Base-by-base conservation (phyloP, 345 rosid species). In the Eucalyptus grandis region DNA sequence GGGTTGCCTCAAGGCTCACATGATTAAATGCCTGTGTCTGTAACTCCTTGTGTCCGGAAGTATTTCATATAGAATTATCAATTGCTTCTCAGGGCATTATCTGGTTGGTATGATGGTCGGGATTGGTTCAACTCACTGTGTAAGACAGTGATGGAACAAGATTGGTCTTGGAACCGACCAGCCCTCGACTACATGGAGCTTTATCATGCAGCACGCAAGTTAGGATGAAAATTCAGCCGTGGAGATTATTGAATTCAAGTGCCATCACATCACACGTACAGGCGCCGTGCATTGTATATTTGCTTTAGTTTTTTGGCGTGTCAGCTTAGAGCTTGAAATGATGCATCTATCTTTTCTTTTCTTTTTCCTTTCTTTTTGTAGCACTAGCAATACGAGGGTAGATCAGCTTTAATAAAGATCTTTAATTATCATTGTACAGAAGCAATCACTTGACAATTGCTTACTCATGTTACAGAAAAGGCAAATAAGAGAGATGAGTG, bases 131-230 rank as follows among this genome's bases (percentile, higher is more conserved):
- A 95, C 89, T 92, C 94, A 3, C 87, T 96, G 67, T 93, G 98
- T 91, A 93, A 94, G 95, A 98, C 87, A 43, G 99, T 96, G 90
- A 98, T 97, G 99, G 96, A 98, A 91, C 98, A 98, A 96, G 99
- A 98, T 91, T 98, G 99, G 99, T 98, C 99, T 81, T 98, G 99
- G 99, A 98, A 97, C 87, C 95, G 96, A 89, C 99, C 99, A 62
- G 98, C 99, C 72, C 98, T 98, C 17, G 98, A 98, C 90, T 98
- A 98, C 92, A 31, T 97, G 94, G 99, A 98, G 93, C 99, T 98
- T 88, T 98, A 98, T 94, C 98, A 95, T 86, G 93, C 96, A 6
- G 98, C 98, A 37, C 93, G 94, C 89, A 98, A 98, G 91, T 93
- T 91, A 94, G 83, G 77, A 46, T 24, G 88, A 80, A 88, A 58